Conservation (phyloP, 1,284 basidiomycete genomes). For the Meripilus lineatus region DNA sequence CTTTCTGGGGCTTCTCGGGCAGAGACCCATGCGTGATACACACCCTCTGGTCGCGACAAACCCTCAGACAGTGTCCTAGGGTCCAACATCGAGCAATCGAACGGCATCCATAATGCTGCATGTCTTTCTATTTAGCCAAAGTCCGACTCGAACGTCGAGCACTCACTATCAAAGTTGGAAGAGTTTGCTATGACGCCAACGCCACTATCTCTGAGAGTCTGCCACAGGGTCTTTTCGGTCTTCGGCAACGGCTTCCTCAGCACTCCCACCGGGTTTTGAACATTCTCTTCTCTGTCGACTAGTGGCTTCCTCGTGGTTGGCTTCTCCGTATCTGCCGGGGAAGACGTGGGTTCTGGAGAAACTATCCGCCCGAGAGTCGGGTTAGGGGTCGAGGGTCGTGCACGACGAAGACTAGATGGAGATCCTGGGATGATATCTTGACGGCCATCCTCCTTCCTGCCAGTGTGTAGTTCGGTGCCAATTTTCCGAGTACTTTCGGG, state of each 20-base stretch:
- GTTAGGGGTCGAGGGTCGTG: no score
- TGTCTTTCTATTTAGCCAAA: not conserved
- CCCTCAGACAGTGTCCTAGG: constrained; percentile 13
- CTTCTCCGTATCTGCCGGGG: no score
- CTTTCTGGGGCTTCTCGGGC: constrained; percentile 14
- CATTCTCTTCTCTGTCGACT: not conserved
- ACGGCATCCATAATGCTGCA: constrained; percentile 11
- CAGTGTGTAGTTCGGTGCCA: no score
- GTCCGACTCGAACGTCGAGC: constrained; percentile 1
- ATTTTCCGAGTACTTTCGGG: no score
- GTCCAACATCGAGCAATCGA: constrained; percentile 18
- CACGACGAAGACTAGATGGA: no score
- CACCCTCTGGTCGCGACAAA: constrained; percentile 12
- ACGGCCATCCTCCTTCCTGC: no score
- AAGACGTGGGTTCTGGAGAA: no score
- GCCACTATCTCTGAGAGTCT: constrained; percentile 12
- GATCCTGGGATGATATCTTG: no score
- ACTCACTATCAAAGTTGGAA: constrained; percentile 19
- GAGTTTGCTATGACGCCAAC: constrained; percentile 16
- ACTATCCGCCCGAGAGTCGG: no score
- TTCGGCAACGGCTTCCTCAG: no score
- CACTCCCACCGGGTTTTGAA: no score
- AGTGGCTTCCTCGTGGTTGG: no score
- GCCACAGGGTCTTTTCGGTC: constrained; percentile 14
- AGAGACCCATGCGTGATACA: constrained; percentile 18